Base-by-base conservation (phyloP, 1,284 basidiomycete genomes). In the Inonotus obliquus region DNA sequence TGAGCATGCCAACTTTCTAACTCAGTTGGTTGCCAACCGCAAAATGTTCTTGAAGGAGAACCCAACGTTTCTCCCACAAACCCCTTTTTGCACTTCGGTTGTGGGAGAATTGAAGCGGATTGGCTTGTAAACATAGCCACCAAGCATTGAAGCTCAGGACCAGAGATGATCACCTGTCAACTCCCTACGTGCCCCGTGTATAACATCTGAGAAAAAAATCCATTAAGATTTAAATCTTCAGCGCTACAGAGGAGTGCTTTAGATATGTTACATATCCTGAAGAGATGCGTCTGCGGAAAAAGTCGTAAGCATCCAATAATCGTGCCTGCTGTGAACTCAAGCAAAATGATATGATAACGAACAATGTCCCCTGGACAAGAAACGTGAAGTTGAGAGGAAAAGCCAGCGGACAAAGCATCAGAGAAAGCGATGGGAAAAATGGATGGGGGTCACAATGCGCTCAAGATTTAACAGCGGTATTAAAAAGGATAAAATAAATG, bases 281-380 rank as follows among this genome's bases (percentile, higher is more conserved):
- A 45, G 57, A 21, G 37, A 56, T 29, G 41, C 47, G 10, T 44
- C 39, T 37, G 19, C 41, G n/a, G 51, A 52, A 52, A 52, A 35
- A 13, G 19, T 52, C 51, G 27, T 52, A 27, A 35, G 59, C 57
- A 35, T 57, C 54, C 57, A 61, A n/a, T 52, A 52, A 52, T 4
- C 7, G 44, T 29, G 23, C 47, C 32, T 32, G 41, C 41, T 44
- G 51, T 32, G 29, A 32, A 19, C 48, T 21, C 13, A 35, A 39
- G 54, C 10, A 61, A 39, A 54, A 39, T 45, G 60, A 61, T 61
- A 39, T 45, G 60, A 61, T 61, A 54, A 61, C 56, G 47, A 61
- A 57, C 54, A 61, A 48, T 54, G 47, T 53, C 60, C 35, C 48
- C 54, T 49, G 48, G 48, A 44, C 41, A 44, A n/a, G 41, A 44